Conservation (phyloP, 257 asterid genomes). For the Lycium barbarum region DNA sequence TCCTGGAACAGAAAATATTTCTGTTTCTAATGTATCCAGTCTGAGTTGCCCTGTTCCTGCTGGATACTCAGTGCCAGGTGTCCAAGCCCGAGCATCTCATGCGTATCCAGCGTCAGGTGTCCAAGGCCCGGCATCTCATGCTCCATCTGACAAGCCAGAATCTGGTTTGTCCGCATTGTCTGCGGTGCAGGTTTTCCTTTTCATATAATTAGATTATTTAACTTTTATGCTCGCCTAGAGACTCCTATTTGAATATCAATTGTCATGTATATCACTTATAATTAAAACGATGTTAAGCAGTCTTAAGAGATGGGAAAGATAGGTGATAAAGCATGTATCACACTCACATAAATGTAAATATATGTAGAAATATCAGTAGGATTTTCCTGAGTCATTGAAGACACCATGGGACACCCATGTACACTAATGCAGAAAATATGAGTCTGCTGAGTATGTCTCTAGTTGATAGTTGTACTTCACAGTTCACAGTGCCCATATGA, state of each 20-base stretch:
- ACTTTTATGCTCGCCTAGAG: background rate
- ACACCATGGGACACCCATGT: background rate
- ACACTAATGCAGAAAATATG: background rate
- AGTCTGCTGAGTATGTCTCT: background rate
- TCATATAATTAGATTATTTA: constrained; percentile 18
- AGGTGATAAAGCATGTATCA: constrained; percentile 1
- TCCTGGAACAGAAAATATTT: constrained; percentile 94
- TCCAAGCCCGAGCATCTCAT: constrained; percentile 63
- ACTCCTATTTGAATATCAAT: constrained; percentile 10
- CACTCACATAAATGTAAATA: background rate
- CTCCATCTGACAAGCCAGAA: constrained; percentile 72
- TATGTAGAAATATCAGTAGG: background rate
- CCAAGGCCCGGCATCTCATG: constrained; percentile 62
- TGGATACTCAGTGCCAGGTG: constrained; percentile 66
- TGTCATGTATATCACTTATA: constrained; percentile 12
- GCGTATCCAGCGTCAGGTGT: constrained; percentile 45
- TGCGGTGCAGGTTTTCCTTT: constrained; percentile 67
- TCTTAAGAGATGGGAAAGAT: background rate
- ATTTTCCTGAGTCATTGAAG: constrained; percentile 3
- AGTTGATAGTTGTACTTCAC: background rate
- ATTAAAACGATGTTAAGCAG: background rate
- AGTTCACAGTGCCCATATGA: background rate
- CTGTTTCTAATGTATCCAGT: constrained; percentile 63
- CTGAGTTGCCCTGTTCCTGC: constrained; percentile 62
- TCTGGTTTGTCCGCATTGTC: constrained; percentile 61